Evolutionary conservation across 139 green algal species (phyloP), one percentile per base, ranked within the genome.

Genomic region (Coccomyxa sp.): DNA sequence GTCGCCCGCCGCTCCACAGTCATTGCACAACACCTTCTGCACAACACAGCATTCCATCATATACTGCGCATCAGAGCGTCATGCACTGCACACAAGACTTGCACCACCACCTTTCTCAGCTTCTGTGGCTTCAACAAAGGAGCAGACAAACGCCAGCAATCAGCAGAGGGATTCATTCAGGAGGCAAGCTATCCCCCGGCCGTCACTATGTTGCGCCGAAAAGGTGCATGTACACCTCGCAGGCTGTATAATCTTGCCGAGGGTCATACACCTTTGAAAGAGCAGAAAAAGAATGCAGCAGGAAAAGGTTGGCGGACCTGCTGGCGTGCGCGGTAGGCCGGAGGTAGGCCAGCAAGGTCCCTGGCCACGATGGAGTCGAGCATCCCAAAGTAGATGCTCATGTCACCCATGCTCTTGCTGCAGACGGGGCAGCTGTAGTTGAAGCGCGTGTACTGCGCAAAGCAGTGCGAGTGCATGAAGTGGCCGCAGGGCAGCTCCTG

Each of bases 381-480:
- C 95, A 99, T 99, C 55, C 91, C 84, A 78, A 97, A 99, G 88
- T 99, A 99, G 64, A 97, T 89, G n/a, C 68, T 84, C 95, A 99
- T 98, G 86, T 99, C 95, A 7, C 95, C 95, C 38, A 98, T 85
- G 73, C 81, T 91, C 85, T 98, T 98, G 88, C 82, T 90, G 91
- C 95, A 99, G 14, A 99, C 85, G 50, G 95, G 95, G 89, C 95
- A 99, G 39, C 91, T 97, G 87, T 97, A 98, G 79, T 93, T 90
- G 86, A 95, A 93, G 69, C 86, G 88, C 12, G 89, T 95, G 86
- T 98, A 97, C 76, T 89, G 87, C 12, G 86, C 86, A 84, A 98
- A 99, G 89, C 96, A 99, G 71, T 82, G 82, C 39, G 86, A 94
- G 89, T 99, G 96, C 93, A 99, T 93, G 82, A 98, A 95, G 86